These are phyloP conservation scores for Williopsis jadinii DNA, from an alignment of 1,139 yeast genomes.

Conservation along the genomic window DNA sequence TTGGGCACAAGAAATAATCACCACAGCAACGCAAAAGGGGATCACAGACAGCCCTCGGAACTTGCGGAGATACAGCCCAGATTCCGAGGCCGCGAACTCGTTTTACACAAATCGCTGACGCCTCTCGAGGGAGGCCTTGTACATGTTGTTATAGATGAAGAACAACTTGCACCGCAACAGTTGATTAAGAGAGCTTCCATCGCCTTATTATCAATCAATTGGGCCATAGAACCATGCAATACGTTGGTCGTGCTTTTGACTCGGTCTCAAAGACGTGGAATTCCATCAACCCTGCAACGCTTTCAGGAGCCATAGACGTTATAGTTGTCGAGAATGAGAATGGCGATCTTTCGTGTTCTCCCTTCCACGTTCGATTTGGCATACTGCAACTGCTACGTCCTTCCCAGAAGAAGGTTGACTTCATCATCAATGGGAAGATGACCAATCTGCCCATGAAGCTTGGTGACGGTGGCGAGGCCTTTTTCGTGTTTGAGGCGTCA, in stretches of 20 bases:
- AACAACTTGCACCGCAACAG: background rate
- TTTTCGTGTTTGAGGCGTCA: conserved; percentile 87
- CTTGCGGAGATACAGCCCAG: background rate
- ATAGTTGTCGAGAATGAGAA: conserved; percentile 92
- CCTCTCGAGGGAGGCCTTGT: background rate
- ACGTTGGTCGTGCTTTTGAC: conserved; percentile 92
- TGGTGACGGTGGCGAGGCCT: conserved; percentile 98
- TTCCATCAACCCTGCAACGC: conserved; percentile 90
- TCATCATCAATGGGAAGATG: conserved; percentile 73
- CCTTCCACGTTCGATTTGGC: conserved; percentile 95
- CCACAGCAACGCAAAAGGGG: too few relatives aligned
- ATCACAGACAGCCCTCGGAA: too few relatives aligned
- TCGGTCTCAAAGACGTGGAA: conserved; percentile 97
- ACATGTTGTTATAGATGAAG: background rate
- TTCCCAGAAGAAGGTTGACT: conserved; percentile 90
- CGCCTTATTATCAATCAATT: too few relatives aligned
- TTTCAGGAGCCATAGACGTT: conserved; percentile 95
- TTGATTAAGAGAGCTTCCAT: background rate
- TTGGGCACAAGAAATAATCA: too few relatives aligned
- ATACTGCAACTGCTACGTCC: conserved; percentile 89
- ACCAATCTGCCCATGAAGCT: conserved; percentile 91
- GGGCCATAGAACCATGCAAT: conserved; percentile 54
- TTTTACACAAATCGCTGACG: background rate
- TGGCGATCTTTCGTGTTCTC: conserved; percentile 82
- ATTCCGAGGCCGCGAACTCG: background rate